These are phyloP conservation scores for Wallacemonas collosoma DNA, from an alignment of 208 protist species.

Conservation along the genomic window DNA sequence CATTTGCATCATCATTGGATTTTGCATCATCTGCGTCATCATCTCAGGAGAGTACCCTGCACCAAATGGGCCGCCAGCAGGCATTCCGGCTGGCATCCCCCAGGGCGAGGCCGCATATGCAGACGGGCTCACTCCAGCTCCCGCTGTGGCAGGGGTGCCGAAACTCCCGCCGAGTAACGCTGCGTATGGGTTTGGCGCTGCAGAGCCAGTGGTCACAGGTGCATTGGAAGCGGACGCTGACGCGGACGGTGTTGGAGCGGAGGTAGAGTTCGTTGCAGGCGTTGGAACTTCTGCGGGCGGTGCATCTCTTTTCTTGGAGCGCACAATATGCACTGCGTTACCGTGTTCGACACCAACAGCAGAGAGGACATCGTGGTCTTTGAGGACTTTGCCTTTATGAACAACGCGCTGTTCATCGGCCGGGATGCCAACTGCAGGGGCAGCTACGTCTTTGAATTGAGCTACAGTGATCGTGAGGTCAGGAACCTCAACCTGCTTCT, in stretches of 20 bases:
- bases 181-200: constrained; percentile 68
- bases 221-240: constrained; percentile 18
- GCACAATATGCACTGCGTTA: constrained; percentile 85
- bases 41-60: constrained; percentile 13
- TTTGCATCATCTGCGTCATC: constrained; percentile 60
- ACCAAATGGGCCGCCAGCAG: neutral
- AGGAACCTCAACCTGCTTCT: constrained; percentile 70
- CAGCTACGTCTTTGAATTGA: constrained; percentile 68
- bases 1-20: constrained; percentile 65
- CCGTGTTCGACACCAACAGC: constrained; percentile 77
- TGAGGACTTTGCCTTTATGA: constrained; percentile 83
- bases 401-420: constrained; percentile 85
- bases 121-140: constrained; percentile 11
- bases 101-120: constrained; percentile 25
- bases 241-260: constrained; percentile 8
- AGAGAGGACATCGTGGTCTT: constrained; percentile 77
- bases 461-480: constrained; percentile 74
- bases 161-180: constrained; percentile 50
- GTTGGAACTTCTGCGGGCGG: constrained; percentile 16
- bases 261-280: neutral
- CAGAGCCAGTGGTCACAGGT: neutral
- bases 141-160: constrained; percentile 19
- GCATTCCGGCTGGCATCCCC: constrained; percentile 26
- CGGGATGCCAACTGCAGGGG: constrained; percentile 58
- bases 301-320: constrained; percentile 53